Evolutionary conservation across 768 basidiomycete species (phyloP).

Genomic region (Rhodosporidiobolus odoratus): DNA sequence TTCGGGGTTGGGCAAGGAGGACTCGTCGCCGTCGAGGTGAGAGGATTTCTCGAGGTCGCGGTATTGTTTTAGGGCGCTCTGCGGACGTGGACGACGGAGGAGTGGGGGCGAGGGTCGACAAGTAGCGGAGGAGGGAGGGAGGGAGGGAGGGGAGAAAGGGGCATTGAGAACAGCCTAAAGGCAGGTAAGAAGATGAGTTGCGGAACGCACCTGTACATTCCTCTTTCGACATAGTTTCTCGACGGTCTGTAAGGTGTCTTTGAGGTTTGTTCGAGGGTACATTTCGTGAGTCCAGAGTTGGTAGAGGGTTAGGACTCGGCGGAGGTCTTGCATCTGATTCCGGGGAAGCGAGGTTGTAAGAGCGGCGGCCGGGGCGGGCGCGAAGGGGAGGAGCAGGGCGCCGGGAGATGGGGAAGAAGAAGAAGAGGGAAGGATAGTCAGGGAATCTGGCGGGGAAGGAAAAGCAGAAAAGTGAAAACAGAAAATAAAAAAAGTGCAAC

Average conservation of each 20-base stretch:
- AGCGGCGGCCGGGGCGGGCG: too few relatives aligned
- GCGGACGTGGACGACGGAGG: conserved; percentile 43
- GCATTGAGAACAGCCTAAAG: too few relatives aligned
- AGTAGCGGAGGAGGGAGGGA: not conserved
- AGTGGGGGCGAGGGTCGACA: accelerated
- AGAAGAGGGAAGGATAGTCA: not conserved
- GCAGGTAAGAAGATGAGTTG: not conserved
- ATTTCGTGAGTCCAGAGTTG: conserved; percentile 92
- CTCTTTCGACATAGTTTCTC: conserved; percentile 83
- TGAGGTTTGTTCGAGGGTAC: conserved; percentile 82
- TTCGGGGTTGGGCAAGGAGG: conserved; percentile 3
- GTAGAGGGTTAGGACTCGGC: conserved; percentile 71
- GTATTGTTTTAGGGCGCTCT: conserved; percentile 30
- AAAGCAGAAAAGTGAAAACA: not conserved
- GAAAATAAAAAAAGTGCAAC: conserved; percentile 14
- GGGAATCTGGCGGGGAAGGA: not conserved
- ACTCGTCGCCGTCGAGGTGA: not conserved
- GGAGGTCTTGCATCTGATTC: conserved; percentile 68
- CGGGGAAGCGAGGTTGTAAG: too few relatives aligned
- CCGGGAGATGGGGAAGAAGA: not conserved
- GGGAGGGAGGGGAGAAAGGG: not conserved
- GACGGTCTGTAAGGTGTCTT: conserved; percentile 74
- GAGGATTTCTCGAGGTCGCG: conserved; percentile 5
- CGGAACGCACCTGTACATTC: conserved; percentile 69
- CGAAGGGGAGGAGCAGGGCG: not conserved